Conservation (phyloP, 768 basidiomycete species). For the Gloeophyllum trabeum region DNA sequence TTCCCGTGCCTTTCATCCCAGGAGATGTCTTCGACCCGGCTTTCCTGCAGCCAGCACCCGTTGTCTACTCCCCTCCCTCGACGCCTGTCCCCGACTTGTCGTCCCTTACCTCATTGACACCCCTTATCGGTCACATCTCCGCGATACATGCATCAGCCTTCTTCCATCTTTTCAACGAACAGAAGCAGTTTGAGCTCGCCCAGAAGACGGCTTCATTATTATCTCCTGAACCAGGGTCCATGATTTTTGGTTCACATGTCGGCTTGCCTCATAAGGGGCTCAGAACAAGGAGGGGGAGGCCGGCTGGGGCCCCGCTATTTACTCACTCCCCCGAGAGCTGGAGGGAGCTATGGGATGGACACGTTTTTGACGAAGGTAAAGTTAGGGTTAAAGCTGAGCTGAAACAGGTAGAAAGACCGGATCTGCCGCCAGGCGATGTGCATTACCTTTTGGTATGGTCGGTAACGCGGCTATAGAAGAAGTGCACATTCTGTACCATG, state of each 20-base stretch:
- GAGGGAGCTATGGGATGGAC: conserved; percentile 23
- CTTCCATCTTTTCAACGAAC: conserved; percentile 37
- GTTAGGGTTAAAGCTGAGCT: conserved; percentile 20
- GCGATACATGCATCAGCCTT: conserved; percentile 38
- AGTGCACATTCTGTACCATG: no score
- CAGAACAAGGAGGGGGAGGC: conserved; percentile 5
- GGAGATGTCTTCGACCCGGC: conserved; percentile 41
- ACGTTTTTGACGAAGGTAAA: conserved; percentile 19
- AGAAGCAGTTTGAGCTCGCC: conserved; percentile 28
- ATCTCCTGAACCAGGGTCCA: conserved; percentile 29
- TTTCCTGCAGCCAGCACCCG: conserved; percentile 24
- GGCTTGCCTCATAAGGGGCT: conserved; percentile 21
- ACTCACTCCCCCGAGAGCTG: conserved; percentile 27
- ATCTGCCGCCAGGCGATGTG: no score
- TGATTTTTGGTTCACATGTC: conserved; percentile 32
- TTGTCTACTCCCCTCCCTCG: conserved; percentile 13
- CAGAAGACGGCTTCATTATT: conserved; percentile 28
- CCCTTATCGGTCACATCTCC: conserved; percentile 32
- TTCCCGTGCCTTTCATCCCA: conserved; percentile 41
- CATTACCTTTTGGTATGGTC: no score
- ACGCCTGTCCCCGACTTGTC: conserved; percentile 14
- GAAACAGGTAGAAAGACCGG: conserved; percentile 1
- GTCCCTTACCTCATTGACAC: conserved; percentile 28
- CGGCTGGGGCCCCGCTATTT: conserved; percentile 13
- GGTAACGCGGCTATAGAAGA: no score